phyloP scores from a whole-genome alignment of 2,329 filamentous ascomycete genomes.

The Aspergillus luchuensis region DNA sequence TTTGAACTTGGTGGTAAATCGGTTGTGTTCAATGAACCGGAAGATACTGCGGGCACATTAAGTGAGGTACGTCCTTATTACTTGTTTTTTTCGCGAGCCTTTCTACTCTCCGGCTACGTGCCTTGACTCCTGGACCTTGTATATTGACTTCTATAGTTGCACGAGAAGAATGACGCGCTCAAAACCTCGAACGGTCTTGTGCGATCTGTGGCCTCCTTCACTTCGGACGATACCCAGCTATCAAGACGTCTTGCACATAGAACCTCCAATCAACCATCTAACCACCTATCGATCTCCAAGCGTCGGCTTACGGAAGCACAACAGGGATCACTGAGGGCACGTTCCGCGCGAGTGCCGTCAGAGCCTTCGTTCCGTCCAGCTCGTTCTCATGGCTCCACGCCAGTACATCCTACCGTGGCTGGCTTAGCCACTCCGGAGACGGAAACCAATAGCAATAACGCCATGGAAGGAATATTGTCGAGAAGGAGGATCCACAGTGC shows the following conservation, averaged over 20 bases:
- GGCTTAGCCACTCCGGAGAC: constrained; percentile 47
- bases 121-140: neutral
- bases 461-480: constrained; percentile 29
- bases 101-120: neutral
- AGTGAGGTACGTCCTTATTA: constrained; percentile 51
- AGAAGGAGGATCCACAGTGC: constrained; percentile 38
- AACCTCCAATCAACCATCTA: constrained; percentile 29
- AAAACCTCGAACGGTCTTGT: constrained; percentile 52
- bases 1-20: constrained; percentile 68
- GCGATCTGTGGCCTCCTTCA: constrained; percentile 48
- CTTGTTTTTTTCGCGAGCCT: neutral
- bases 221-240: constrained; percentile 40
- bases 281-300: constrained; percentile 32
- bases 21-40: constrained; percentile 64
- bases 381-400: constrained; percentile 32
- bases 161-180: constrained; percentile 48
- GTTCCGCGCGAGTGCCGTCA: constrained; percentile 44
- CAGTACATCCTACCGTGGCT: constrained; percentile 32
- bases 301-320: constrained; percentile 58
- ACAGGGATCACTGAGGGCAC: constrained; percentile 44
- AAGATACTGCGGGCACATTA: constrained; percentile 56
- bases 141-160: constrained; percentile 39
- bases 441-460: constrained; percentile 34
- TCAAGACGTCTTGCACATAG: constrained; percentile 30
- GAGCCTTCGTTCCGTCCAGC: constrained; percentile 53